Conservation (phyloP, 768 basidiomycete species). For the Hebeloma cylindrosporum region DNA sequence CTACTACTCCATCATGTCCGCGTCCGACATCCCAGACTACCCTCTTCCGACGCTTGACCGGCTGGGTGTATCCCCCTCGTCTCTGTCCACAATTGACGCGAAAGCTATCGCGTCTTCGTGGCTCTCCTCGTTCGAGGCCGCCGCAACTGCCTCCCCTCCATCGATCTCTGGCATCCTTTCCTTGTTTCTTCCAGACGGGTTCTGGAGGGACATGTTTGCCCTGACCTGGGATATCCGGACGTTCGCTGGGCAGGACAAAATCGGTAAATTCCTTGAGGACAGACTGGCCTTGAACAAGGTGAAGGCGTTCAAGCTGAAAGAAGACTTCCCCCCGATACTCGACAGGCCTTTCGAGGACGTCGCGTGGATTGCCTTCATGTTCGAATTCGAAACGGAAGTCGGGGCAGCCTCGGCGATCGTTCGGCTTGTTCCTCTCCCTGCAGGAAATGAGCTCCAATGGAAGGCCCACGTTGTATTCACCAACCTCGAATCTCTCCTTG, state of each 20-base stretch:
- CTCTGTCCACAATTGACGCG: constrained; percentile 8
- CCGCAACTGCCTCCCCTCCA: background rate
- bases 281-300: constrained; percentile 29
- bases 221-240: constrained; percentile 54
- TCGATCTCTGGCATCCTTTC: too few species aligned
- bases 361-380: constrained; percentile 46
- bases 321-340: constrained; percentile 24
- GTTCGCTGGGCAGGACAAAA: constrained; percentile 34
- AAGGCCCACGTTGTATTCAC: constrained; percentile 56
- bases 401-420: constrained; percentile 46
- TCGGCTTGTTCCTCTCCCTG: constrained; percentile 47
- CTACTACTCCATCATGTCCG: constrained; percentile 3
- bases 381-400: constrained; percentile 47
- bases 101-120: constrained; percentile 11
- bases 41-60: constrained; percentile 19
- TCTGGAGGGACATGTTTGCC: constrained; percentile 52
- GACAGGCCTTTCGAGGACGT: constrained; percentile 39
- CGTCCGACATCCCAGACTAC: constrained; percentile 10
- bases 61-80: constrained; percentile 10
- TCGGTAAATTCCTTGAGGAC: constrained; percentile 35
- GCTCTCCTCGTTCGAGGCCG: constrained; percentile 23
- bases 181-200: constrained; percentile 34
- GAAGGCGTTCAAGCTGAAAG: constrained; percentile 24
- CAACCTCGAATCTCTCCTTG: constrained; percentile 47
- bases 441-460: constrained; percentile 46